phyloP scores from a whole-genome alignment of 2,329 filamentous ascomycete species.

The Cordyceps farinosa region DNA sequence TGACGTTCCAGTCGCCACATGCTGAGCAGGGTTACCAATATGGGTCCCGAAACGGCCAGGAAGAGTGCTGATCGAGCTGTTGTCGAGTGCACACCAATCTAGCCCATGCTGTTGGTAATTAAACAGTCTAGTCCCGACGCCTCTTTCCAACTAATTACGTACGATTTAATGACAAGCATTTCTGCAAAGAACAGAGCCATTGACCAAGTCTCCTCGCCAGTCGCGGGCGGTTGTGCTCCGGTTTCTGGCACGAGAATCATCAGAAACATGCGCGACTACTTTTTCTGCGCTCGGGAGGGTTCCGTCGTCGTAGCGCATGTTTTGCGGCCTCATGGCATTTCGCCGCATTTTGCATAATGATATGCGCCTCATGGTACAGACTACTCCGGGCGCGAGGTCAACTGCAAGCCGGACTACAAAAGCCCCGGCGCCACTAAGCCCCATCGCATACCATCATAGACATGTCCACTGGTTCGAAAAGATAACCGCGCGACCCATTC shows the following conservation, averaged over 20 bases:
- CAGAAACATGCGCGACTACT: not conserved
- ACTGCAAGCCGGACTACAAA: not conserved
- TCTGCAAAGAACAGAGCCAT: not conserved
- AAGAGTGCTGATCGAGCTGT: constrained; percentile 6
- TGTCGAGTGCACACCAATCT: not conserved
- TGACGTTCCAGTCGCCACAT: constrained; percentile 1
- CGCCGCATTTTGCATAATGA: not conserved
- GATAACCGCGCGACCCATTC: not conserved
- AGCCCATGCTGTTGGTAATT: not conserved
- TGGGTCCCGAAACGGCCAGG: constrained; percentile 9
- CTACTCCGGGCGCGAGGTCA: not conserved
- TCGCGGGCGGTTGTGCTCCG: not conserved
- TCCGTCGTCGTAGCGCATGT: not conserved
- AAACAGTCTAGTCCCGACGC: not conserved
- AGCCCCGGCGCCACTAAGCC: not conserved
- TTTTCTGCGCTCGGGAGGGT: not conserved
- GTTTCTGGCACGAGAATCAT: not conserved
- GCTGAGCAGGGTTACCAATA: not conserved
- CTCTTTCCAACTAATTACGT: constrained; percentile 3
- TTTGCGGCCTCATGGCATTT: not conserved
- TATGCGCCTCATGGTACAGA: not conserved
- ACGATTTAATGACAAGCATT: not conserved
- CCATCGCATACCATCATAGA: not conserved
- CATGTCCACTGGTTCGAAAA: not conserved
- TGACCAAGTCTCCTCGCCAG: not conserved